Evolutionary conservation across 495 filamentous ascomycete genomes (phyloP).

Genomic region (Rostrohypoxylon terebratum): DNA sequence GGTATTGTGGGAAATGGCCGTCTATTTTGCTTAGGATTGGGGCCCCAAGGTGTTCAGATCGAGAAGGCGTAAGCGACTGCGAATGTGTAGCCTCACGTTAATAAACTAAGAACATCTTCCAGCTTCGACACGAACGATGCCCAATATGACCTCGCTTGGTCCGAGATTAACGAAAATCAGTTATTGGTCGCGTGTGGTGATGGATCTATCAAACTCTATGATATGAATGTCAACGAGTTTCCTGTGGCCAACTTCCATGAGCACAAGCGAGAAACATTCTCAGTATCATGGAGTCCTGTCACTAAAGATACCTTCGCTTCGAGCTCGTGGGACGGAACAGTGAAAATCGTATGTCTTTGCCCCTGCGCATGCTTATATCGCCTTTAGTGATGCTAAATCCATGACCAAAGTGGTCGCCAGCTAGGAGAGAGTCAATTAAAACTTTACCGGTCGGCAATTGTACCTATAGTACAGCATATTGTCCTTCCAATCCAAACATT

Average conservation of each 20-base stretch:
- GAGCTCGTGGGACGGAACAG: slow-evolving; percentile 91
- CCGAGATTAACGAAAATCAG: slow-evolving; percentile 94
- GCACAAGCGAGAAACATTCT: slow-evolving; percentile 91
- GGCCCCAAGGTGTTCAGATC: slow-evolving; percentile 81
- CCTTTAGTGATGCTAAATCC: slow-evolving; percentile 22
- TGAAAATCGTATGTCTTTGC: slow-evolving; percentile 75
- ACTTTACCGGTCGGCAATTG: slow-evolving; percentile 91
- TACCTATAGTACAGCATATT: slow-evolving; percentile 87
- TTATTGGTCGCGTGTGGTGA: slow-evolving; percentile 88
- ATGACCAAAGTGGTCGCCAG: slow-evolving; percentile 75
- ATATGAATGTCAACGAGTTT: slow-evolving; percentile 79
- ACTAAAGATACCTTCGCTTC: slow-evolving; percentile 91
- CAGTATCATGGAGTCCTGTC: slow-evolving; percentile 89
- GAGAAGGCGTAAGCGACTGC: slow-evolving; percentile 71
- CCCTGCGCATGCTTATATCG: neutral
- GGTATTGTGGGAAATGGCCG: slow-evolving; percentile 97
- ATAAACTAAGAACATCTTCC: slow-evolving; percentile 15
- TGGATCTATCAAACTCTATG: slow-evolving; percentile 94
- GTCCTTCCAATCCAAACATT: slow-evolving; percentile 79
- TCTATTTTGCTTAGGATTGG: slow-evolving; percentile 82
- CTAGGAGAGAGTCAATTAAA: slow-evolving; percentile 73
- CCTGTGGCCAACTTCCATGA: slow-evolving; percentile 90
- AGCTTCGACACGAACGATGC: slow-evolving; percentile 97
- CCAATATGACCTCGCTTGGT: slow-evolving; percentile 93
- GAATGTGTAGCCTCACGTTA: neutral